Base-by-base conservation (phyloP, 805 yeast species). In the Phaffomyces thermotolerans region DNA sequence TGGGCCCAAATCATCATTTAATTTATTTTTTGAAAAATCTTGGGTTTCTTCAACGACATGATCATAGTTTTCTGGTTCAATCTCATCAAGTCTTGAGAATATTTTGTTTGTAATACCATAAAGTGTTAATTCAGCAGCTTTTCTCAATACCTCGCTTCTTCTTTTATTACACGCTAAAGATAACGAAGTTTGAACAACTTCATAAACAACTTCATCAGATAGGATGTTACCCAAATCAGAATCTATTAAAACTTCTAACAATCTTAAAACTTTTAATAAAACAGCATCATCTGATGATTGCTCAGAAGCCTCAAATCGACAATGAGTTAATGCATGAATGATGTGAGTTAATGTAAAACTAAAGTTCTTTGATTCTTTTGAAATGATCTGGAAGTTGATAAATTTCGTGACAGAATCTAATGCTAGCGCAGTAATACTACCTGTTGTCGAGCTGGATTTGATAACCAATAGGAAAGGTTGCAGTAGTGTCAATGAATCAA, bases 291-390 rank as follows among this genome's bases (percentile, higher is more conserved):
- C 98, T 36, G 87, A 83, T 31, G 83, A 75, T 60, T 88, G 95
- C 58, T 90, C 96, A 0, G 93, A 84, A 3, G 96, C 96, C 67
- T 93, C 97, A 60, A 93, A 93, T 37, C 96, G 77, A 64, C 98
- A 93, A 59, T 88, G 96, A 1, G 98, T 86, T 49, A 93, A 71
- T 0, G 97, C 76, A 29, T 64, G 65, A 39, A 70, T 64, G 39
- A 84, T 72, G 56, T 85, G 87, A 15, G 79, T 74, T 48, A 86
- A 63, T 1, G 84, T 74, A 38, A 67, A 71, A 29, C 68, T 72
- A 18, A 84, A 64, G 44, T 83, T 81, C 27, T 69, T 66, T 6
- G 88, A 78, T 2, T 65, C 55, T 9, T 58, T 59, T 17, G 76
- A 68, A n/a, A 93, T 71, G 29, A 93, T 76, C 14, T 73, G 77